Evolutionary conservation across 176 grass and related monocot genomes (phyloP), one percentile per base, ranked within the genome.

Genomic region (Musa itinerans): DNA sequence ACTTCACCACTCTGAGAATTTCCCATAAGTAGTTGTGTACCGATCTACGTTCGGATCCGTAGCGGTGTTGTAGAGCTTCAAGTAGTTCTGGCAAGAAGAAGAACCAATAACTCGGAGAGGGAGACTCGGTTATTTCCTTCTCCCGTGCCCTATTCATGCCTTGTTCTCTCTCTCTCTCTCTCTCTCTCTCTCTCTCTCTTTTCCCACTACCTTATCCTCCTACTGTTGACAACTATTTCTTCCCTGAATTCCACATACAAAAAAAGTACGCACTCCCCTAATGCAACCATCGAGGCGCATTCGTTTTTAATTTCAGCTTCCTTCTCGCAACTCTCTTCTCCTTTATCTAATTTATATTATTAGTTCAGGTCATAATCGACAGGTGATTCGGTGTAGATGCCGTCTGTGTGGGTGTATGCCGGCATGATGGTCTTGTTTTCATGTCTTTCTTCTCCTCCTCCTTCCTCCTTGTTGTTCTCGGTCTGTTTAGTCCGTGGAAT

Each of bases 361-460:
- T 43, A 43, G 34, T 43, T 43, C 34, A 11, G 61, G 20, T 64
- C n/a, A 64, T 24, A 64, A 64, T 64, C 23, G 22, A 9, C 9
- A 23, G 23, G 22, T 54, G 25, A 21, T 55, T 54, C 16, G 19
- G 49, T 24, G 22, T 56, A 56, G 21, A 54, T 53, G 51, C 81
- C 58, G 65, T 78, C 22, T 68, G 26, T 70, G 54, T 50, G 69
- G 76, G 75, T 78, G 52, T 79, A 0, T 43, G 34, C 34, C 34
- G 4, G 34, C 34, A 43, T 43, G 34, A 43, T 43, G 34, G 34
- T 43, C 34, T 43, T 43, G 34, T 43, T 43, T 43, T 43, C 34
- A 43, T 43, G 4, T 43, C 4, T 43, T 74, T 79, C 72, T 89
- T 82, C 82, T 83, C 43, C 79, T 73, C 69, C 76, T 66, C 23